Base-by-base conservation (phyloP, 2,329 filamentous ascomycete species). In the Aspergillus neotritici region DNA sequence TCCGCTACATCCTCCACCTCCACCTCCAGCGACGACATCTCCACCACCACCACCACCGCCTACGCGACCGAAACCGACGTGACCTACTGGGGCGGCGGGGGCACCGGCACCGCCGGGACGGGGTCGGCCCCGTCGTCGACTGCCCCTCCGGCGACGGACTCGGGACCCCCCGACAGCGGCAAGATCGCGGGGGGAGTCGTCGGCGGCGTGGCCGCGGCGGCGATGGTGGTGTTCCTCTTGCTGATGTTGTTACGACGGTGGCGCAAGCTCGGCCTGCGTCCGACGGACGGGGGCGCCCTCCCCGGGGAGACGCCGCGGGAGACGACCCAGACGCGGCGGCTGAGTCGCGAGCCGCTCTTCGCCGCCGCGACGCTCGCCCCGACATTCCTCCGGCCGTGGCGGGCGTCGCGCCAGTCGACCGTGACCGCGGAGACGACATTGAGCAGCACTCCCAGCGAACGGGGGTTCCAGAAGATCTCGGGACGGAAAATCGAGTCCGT, bases 141-240 rank as follows among this genome's bases (percentile, higher is more conserved):
- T 4, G 32, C 31, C 8, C 37, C 47, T 28, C 29, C 41, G 17
- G 31, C 49, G n/a, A 34, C 48, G 4, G 45, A 42, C n/a, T 50
- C 54, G 3, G 49, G 46, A 14, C 45, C 48, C 7, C 34, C 53
- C 14, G 55, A 48, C 25, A 55, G 60, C 34, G 72, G 73, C 12
- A 71, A 72, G 46, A 74, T 83, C 3, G 77, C 81, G 14, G 80
- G 80, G 6, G 79, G 78, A 36, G 76, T 83, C n/a, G 70, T 83
- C 17, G 80, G 80, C 12, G 79, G 79, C 35, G 70, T 81, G 38
- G 78, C 78, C 29, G 80, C 78, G 29, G 74, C 77, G 10, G 63
- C 76, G 28, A 58, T 82, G 40, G 60, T 80, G 28, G 33, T 63
- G 4, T 43, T 59, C 30, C 43, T 64, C 4, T 43, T 62, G 7